Evolutionary conservation across 768 basidiomycete species (phyloP), one percentile per base, ranked within the genome.

Genomic region (Dentipellis sp.): DNA sequence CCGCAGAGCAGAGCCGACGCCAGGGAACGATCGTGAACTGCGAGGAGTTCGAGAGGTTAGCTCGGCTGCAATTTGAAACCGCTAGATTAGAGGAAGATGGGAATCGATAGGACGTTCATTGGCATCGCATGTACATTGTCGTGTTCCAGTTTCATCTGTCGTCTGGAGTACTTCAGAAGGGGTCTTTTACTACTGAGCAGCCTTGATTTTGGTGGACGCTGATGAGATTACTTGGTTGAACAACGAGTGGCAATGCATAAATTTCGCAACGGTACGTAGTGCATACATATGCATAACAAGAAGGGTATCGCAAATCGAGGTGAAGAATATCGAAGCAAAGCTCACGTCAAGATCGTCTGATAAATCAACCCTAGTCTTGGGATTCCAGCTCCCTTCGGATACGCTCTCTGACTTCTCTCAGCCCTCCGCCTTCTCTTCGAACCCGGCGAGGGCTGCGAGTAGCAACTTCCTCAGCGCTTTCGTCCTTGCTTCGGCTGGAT

Each of bases 391-490:
- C 90, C 60, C 77, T 74, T 63, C 88, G 78, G 65, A 92, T 88
- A 64, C 88, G 84, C 69, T 92, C 90, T 56, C 89, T 74, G 35
- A 91, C 89, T 66, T 88, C 80, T 39, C 90, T 77, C 62, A 92
- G 73, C 0, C 89, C 88, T 35, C 88, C 86, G 5, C 72, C 77
- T 64, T 90, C 87, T 23, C 74, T 76, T 65, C 82, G 86, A 37
- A 92, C 83, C 58, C 80, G 73, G 55, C 79, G 80, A 7, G 90
- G 90, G 67, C 89, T 91, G 49, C 88, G 75, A 23, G 75, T 81
- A 14, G 82, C 68, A 17, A 90, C 63, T 66, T 83, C 82, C 56
- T 78, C 70, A 19, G 77, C 81, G 60, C 82, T 86, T 55, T 84
- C 79, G 54, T 80, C 67, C 62, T 77, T 81, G n/a, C 70, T 67